Evolutionary conservation across 2,329 filamentous ascomycete species (phyloP).

Genomic region (Calonectria pauciramosa): DNA sequence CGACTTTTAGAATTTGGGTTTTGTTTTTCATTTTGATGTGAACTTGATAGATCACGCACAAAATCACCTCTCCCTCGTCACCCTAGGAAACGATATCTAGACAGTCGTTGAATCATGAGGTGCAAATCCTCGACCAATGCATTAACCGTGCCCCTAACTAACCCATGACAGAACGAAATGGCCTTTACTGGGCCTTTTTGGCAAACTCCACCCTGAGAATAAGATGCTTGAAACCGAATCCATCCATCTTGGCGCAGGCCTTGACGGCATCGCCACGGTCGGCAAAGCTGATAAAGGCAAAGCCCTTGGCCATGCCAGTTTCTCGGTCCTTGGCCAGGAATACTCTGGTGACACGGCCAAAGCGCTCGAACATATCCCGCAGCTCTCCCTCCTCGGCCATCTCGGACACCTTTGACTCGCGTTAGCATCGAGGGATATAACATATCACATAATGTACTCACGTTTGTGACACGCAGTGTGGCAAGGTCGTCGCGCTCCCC

Average conservation of each 20-base stretch:
- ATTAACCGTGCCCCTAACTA: constrained; percentile 49
- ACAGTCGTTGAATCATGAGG: constrained; percentile 48
- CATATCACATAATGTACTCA: constrained; percentile 60
- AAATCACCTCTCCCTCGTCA: constrained; percentile 41
- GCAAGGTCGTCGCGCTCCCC: constrained; percentile 95
- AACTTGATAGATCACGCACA: constrained; percentile 36
- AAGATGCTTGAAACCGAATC: constrained; percentile 89
- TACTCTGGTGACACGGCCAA: constrained; percentile 95
- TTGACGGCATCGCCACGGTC: constrained; percentile 91
- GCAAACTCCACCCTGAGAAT: constrained; percentile 91
- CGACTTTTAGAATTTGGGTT: constrained; percentile 8
- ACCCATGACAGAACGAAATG: constrained; percentile 48
- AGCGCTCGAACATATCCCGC: constrained; percentile 97
- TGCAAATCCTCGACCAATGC: constrained; percentile 44
- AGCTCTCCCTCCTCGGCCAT: constrained; percentile 97
- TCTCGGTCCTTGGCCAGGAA: constrained; percentile 99
- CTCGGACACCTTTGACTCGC: constrained; percentile 81
- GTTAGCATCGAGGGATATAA: constrained; percentile 44
- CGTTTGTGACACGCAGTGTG: constrained; percentile 97
- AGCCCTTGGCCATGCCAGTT: constrained; percentile 96
- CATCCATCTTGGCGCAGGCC: constrained; percentile 98
- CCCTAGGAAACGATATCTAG: constrained; percentile 35
- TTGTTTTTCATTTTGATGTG: constrained; percentile 27
- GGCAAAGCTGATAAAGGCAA: constrained; percentile 97
- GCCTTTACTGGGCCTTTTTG: constrained; percentile 72